Evolutionary conservation across 73 alveolate species (phyloP).

Genomic region (Loxodes magnus): DNA sequence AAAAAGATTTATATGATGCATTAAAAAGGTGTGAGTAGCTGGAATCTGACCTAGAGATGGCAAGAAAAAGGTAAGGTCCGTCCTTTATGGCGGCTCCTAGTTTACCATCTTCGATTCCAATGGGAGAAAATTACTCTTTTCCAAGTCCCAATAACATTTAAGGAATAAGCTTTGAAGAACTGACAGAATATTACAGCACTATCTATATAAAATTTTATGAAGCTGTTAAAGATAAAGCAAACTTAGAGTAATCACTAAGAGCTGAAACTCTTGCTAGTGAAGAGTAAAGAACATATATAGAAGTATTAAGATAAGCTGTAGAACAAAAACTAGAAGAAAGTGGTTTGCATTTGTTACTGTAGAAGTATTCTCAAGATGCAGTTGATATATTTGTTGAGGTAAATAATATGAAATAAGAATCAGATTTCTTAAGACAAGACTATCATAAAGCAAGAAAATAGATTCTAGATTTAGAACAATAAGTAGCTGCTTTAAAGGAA

Average conservation of each 20-base stretch:
- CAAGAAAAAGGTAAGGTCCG: constrained; percentile 12
- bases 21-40: constrained; percentile 12
- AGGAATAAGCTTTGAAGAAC: too few species aligned
- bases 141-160: too few species aligned
- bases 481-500: not conserved
- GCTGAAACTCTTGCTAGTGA: constrained; percentile 41
- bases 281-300: constrained; percentile 56
- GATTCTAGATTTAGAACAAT: constrained; percentile 13
- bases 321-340: constrained; percentile 14
- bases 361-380: not conserved
- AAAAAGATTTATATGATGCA: constrained; percentile 3
- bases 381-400: not conserved
- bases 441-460: constrained; percentile 3
- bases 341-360: not conserved
- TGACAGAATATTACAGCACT: constrained; percentile 4
- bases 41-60: constrained; percentile 15
- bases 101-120: constrained; percentile 8
- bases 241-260: constrained; percentile 10
- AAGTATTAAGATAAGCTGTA: constrained; percentile 40
- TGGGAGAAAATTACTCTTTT: too few species aligned
- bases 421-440: constrained; percentile 1
- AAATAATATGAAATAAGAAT: not conserved
- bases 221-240: constrained; percentile 1
- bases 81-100: constrained; percentile 12
- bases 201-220: not conserved